A percentile compares a stretch with the other conserved stretches of the same genome.
These are phyloP conservation scores for Trichoderma erinaceum DNA, from an alignment of 495 filamentous ascomycete genomes.

Conservation along the genomic window DNA sequence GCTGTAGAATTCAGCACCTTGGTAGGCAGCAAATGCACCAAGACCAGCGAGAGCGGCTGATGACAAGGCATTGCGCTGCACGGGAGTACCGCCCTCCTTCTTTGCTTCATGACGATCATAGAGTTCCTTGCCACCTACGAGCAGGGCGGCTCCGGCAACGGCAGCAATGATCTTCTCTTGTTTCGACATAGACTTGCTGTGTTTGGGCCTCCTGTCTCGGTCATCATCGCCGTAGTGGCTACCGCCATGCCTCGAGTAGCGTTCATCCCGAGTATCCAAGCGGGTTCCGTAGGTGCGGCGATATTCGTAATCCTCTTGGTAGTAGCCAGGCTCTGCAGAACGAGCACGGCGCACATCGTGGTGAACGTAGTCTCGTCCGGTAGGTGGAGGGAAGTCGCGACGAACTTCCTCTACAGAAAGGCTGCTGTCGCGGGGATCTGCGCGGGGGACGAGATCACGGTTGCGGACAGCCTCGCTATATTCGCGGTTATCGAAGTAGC, in stretches of 20 bases:
- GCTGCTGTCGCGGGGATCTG: conserved; percentile 40
- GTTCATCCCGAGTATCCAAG: conserved; percentile 31
- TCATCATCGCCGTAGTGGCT: conserved; percentile 41
- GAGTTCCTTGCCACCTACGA: conserved; percentile 49
- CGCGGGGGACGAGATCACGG: conserved; percentile 48
- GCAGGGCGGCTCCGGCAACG: conserved; percentile 46
- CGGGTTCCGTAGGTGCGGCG: conserved; percentile 35
- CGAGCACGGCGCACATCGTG: conserved; percentile 48
- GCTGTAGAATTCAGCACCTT: conserved; percentile 50
- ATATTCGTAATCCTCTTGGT: conserved; percentile 39
- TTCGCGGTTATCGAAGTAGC: conserved; percentile 44
- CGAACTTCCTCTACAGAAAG: conserved; percentile 61
- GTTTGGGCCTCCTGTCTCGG: conserved; percentile 33
- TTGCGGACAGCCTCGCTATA: conserved; percentile 38
- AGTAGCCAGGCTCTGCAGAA: conserved; percentile 41
- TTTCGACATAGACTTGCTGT: conserved; percentile 43
- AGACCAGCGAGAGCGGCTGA: conserved; percentile 50
- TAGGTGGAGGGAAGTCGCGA: conserved; percentile 61
- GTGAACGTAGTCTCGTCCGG: conserved; percentile 23
- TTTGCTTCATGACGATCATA: conserved; percentile 50
- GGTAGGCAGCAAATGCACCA: conserved; percentile 49
- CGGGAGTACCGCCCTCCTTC: conserved; percentile 31
- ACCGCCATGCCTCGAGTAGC: conserved; percentile 32
- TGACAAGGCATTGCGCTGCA: conserved; percentile 45
- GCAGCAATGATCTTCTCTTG: conserved; percentile 55